A percentile compares a stretch with the other conserved stretches of the same genome.
phyloP scores from a whole-genome alignment of 257 asterid species.

The Nicotiana attenuata region DNA sequence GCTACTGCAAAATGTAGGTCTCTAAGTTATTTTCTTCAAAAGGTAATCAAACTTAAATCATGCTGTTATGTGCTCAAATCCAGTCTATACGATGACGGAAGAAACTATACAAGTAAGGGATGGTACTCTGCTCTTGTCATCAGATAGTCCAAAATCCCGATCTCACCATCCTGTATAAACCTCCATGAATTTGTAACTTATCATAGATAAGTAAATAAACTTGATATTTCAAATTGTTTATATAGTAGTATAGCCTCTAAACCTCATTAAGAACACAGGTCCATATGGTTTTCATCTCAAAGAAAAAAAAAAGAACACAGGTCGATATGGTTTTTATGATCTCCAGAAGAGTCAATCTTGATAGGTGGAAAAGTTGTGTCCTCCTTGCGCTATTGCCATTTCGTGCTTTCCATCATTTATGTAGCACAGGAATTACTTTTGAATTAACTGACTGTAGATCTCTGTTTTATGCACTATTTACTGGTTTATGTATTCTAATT shows the following conservation, averaged over 20 bases:
- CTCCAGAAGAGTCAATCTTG: background rate
- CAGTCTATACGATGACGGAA: background rate
- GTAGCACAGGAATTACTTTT: background rate
- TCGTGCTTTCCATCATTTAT: background rate
- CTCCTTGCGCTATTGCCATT: background rate
- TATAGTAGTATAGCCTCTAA: background rate
- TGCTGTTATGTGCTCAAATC: background rate
- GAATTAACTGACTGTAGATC: background rate
- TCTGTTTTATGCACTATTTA: background rate
- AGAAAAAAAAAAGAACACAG: background rate
- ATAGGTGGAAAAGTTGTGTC: background rate
- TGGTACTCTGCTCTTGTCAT: background rate
- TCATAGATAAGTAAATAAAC: background rate
- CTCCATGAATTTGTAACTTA: background rate
- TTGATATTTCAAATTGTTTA: background rate
- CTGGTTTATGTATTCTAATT: constrained; percentile 9
- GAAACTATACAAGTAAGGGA: background rate
- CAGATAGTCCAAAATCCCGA: background rate
- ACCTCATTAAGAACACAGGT: background rate
- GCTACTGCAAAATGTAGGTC: background rate
- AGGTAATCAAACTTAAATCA: background rate
- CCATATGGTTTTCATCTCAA: background rate
- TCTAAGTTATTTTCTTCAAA: background rate
- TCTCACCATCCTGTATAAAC: background rate
- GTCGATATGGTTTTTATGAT: background rate